Evolutionary conservation across 2,329 filamentous ascomycete species (phyloP), one percentile per base, ranked within the genome.

Genomic region (Scedosporium dehoogii): DNA sequence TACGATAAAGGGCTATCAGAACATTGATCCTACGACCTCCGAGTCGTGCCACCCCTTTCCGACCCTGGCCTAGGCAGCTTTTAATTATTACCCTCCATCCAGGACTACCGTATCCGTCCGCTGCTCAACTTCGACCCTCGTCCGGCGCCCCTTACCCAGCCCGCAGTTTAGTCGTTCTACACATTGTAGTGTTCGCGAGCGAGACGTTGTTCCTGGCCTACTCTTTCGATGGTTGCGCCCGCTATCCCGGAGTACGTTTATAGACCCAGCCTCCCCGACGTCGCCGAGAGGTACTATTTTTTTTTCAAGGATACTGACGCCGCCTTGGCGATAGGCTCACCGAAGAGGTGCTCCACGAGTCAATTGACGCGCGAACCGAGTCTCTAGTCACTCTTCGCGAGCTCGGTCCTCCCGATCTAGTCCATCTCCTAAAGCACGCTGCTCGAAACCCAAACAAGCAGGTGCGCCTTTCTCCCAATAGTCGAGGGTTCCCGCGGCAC

Each of bases 381-480:
- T 90, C 90, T 53, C 84, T 99, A 46, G 83, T 89, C 68, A 85
- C 86, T 58, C 82, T 99, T 66, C 89, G 94, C 71, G 94, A 99
- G 81, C 85, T 99, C 63, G 94, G 94, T 51, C 94, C 94, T 27
- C 94, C 94, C 61, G 94, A 99, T 75, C 83, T 99, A 29, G 93
- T 97, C 46, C 94, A 99, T 76, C 84, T 99, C 63, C 85, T 96
- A 69, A 97, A 97, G 74, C 83, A 86, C 70, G 79, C 80, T 60
- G 75, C 82, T 58, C 78, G 84, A 68, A 85, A 82, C 69, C 75
- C 80, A 41, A 78, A 75, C 59, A 86, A 83, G 70, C 84, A 82
- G 72, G 81, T 83, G 72, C 62, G 63, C 60, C n/a, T 27, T 16
- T 41, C 48, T 57, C 18, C 55, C 18, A 21, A 23, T 18, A 51